Evolutionary conservation across 371 early-diverging fungal genomes (phyloP), one percentile per base, ranked within the genome.

Genomic region (Antonospora locustae): DNA sequence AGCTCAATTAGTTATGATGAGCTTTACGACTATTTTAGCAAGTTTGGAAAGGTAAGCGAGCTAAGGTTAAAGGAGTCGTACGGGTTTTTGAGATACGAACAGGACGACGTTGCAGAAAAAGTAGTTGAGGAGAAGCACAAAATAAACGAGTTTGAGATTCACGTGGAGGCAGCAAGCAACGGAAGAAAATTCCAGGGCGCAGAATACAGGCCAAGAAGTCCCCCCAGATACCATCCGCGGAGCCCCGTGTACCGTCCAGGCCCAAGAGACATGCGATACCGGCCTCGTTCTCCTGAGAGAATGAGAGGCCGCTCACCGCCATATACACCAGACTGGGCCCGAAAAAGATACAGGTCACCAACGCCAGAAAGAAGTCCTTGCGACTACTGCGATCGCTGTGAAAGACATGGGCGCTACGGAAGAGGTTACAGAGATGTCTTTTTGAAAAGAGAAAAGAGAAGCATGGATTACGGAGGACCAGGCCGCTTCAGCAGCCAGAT

Each of bases 31-130:
- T 43, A 63, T 22, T 63, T 63, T 46, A 43, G 30, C 23, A 34
- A 61, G 29, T 63, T 51, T 38, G 63, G 63, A 12, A 44, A 49
- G 30, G 28, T 63, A 39, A 19, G 25, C 23, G 48, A 56, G 25
- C 14, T 56, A 2, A 55, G 37, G 25, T 20, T 63, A 32, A 63
- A 63, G 25, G 47, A 43, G 12, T 30, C 36, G 40, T 56, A 34
- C 30, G 63, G 57, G 2, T 63, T 56, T 52, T 29, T 63, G 27
- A 40, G 41, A 3, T 63, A 41, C 29, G 28, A 40, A 19, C 36
- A 48, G 4, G 43, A 45, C 16, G 28, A 50, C 3, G 56, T 34
- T 7, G 34, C 45, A 2, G 17, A 46, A 16, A 40, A 40, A 11
- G 57, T 63, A 27, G 20, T 63, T 14, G 45, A 55, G 19, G 23